A percentile compares a stretch with the other conserved stretches of the same genome.
These are phyloP conservation scores for Podaxis rugospora DNA, from an alignment of 768 basidiomycete genomes.

Conservation along the genomic window DNA sequence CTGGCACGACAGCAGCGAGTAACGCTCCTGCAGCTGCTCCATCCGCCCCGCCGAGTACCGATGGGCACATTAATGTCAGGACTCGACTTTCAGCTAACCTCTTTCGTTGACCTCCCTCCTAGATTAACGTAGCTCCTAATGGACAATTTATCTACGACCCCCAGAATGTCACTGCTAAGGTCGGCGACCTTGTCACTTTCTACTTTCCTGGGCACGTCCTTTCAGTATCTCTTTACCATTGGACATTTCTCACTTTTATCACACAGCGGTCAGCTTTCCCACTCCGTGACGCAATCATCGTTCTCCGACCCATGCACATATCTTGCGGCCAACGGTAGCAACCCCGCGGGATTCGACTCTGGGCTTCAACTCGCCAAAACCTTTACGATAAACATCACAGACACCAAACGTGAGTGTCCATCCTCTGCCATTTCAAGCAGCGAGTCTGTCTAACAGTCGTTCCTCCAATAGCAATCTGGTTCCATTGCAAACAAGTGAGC, in stretches of 20 bases:
- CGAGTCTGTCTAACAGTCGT: neutral
- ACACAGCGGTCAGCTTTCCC: constrained; percentile 23
- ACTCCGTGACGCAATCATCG: constrained; percentile 55
- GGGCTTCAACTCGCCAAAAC: constrained; percentile 33
- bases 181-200: constrained; percentile 51
- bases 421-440: neutral
- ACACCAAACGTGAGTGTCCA: constrained; percentile 35
- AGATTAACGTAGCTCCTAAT: constrained; percentile 42
- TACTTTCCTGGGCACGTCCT: constrained; percentile 43
- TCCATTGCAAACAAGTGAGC: constrained; percentile 44
- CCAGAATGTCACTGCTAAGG: constrained; percentile 39
- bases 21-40: constrained; percentile 26
- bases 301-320: constrained; percentile 50
- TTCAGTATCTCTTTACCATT: constrained; percentile 19
- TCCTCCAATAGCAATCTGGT: constrained; percentile 43
- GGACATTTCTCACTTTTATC: neutral
- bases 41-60: constrained; percentile 33
- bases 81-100: neutral
- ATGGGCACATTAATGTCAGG: constrained; percentile 33
- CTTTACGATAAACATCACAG: constrained; percentile 46
- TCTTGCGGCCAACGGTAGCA: constrained; percentile 33
- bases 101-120: neutral
- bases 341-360: constrained; percentile 49
- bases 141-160: constrained; percentile 40
- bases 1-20: constrained; percentile 16